Percentiles rank a stretch among this genome's conserved stretches.
phyloP scores from a whole-genome alignment of 805 yeast genomes.

The Pichia heedii region DNA sequence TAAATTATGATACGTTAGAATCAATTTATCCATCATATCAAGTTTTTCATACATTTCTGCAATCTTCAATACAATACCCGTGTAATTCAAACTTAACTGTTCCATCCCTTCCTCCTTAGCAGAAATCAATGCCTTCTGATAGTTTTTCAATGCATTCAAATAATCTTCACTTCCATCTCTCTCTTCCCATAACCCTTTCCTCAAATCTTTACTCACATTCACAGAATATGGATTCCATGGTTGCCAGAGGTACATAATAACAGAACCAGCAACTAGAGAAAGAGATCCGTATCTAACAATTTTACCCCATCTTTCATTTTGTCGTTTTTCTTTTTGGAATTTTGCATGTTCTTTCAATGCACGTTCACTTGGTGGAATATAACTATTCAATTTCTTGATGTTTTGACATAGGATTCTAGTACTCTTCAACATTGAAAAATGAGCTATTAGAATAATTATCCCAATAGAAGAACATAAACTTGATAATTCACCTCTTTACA shows the following conservation, averaged over 20 bases:
- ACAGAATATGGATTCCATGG: slow-evolving; percentile 28
- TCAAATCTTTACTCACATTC: slow-evolving; percentile 56
- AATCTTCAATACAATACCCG: slow-evolving; percentile 81
- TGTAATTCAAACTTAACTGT: slow-evolving; percentile 65
- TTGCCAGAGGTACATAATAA: slow-evolving; percentile 23
- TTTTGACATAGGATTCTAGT: neutral
- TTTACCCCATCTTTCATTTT: slow-evolving; percentile 11
- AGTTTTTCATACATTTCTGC: slow-evolving; percentile 81
- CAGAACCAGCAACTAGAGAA: slow-evolving; percentile 13
- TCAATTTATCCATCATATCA: slow-evolving; percentile 53
- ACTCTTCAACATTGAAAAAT: neutral
- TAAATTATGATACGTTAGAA: slow-evolving; percentile 36
- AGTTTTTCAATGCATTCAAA: slow-evolving; percentile 57
- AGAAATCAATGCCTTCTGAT: slow-evolving; percentile 63
- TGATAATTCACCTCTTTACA: too few relatives aligned
- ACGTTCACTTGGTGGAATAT: slow-evolving; percentile 10
- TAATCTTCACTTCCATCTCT: slow-evolving; percentile 56
- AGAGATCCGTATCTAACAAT: slow-evolving; percentile 12
- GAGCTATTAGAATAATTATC: too few relatives aligned
- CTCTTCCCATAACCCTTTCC: slow-evolving; percentile 81
- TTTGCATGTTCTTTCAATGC: slow-evolving; percentile 6
- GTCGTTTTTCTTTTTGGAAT: slow-evolving; percentile 8
- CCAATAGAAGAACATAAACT: too few relatives aligned
- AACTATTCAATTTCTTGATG: neutral
- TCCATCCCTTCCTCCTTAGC: slow-evolving; percentile 49